A percentile compares a stretch with the other conserved stretches of the same genome.
phyloP scores from a whole-genome alignment of 768 basidiomycete species.

The Lentinula sp. region DNA sequence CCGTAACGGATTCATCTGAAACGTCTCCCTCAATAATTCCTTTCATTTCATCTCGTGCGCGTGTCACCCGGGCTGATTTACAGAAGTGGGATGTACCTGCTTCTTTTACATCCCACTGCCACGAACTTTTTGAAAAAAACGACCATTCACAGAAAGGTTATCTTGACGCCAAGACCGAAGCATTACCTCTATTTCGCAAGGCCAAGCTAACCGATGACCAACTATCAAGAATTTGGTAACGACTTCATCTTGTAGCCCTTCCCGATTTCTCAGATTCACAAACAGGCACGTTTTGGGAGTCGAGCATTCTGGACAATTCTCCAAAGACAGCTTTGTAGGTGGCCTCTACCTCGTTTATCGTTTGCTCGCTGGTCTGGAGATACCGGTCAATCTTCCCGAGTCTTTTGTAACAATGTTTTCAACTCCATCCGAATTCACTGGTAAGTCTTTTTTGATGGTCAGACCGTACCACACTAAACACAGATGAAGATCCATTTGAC shows the following conservation, averaged over 20 bases:
- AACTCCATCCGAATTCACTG: not conserved
- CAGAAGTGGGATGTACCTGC: not conserved
- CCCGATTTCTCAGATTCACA: not conserved
- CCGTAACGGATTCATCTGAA: not conserved
- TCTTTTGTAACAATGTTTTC: not conserved
- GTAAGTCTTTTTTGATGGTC: not conserved
- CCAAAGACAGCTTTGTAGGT: conserved; percentile 7
- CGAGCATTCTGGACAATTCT: not conserved
- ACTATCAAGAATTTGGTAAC: conserved; percentile 5
- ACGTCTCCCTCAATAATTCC: not conserved
- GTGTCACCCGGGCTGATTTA: not conserved
- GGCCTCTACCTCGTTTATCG: conserved; percentile 9
- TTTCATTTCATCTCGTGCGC: not conserved
- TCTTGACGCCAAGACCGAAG: not conserved
- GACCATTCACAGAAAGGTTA: not conserved
- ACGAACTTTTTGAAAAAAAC: not conserved
- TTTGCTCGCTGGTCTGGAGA: conserved; percentile 4
- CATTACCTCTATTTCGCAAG: not conserved
- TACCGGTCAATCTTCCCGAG: conserved; percentile 5
- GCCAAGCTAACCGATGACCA: conserved; percentile 3
- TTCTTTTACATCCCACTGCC: not conserved
- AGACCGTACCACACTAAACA: not conserved
- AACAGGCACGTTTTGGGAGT: conserved; percentile 2
- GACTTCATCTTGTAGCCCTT: not conserved
- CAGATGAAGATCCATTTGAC: not conserved